These are phyloP conservation scores for Cordyceps javanica DNA, from an alignment of 2,329 filamentous ascomycete genomes.

Conservation along the genomic window DNA sequence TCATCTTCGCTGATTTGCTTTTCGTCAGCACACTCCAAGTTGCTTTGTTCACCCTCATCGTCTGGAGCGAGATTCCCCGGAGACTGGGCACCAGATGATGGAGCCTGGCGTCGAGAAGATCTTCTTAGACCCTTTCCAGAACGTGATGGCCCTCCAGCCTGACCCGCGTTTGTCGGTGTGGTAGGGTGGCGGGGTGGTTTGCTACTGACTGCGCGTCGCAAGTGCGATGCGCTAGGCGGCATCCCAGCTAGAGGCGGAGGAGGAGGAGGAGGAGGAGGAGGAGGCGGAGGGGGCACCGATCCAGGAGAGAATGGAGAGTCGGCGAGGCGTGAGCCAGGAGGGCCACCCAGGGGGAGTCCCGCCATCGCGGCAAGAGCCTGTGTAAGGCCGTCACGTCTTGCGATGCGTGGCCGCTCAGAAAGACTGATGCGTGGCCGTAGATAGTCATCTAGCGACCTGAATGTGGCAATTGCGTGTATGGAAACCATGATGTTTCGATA, in stretches of 20 bases:
- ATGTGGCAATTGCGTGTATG: conserved; percentile 96
- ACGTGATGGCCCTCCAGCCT: conserved; percentile 41
- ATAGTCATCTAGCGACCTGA: conserved; percentile 95
- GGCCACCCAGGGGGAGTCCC: conserved; percentile 53
- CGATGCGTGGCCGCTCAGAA: conserved; percentile 59
- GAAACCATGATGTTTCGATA: conserved; percentile 97
- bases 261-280: conserved; percentile 31
- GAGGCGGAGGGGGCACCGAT: conserved; percentile 30
- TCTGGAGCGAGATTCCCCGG: conserved; percentile 46
- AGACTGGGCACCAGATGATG: conserved; percentile 45
- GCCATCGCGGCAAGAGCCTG: conserved; percentile 71
- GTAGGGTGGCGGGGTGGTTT: conserved; percentile 33
- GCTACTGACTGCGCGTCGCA: conserved; percentile 35
- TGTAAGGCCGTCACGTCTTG: conserved; percentile 59
- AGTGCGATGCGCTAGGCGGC: conserved; percentile 26
- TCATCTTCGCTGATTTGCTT: conserved; percentile 73
- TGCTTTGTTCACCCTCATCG: conserved; percentile 58
- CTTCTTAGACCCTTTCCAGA: conserved; percentile 57
- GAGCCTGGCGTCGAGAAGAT: conserved; percentile 54
- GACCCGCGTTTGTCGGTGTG: conserved; percentile 36
- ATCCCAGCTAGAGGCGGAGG: conserved; percentile 27
- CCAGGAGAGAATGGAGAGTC: conserved; percentile 34
- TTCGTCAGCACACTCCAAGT: conserved; percentile 89
- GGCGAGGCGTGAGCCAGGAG: conserved; percentile 38
- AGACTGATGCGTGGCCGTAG: conserved; percentile 81